Base-by-base conservation (phyloP, 1,284 basidiomycete genomes). In the Volvariella surrecta region DNA sequence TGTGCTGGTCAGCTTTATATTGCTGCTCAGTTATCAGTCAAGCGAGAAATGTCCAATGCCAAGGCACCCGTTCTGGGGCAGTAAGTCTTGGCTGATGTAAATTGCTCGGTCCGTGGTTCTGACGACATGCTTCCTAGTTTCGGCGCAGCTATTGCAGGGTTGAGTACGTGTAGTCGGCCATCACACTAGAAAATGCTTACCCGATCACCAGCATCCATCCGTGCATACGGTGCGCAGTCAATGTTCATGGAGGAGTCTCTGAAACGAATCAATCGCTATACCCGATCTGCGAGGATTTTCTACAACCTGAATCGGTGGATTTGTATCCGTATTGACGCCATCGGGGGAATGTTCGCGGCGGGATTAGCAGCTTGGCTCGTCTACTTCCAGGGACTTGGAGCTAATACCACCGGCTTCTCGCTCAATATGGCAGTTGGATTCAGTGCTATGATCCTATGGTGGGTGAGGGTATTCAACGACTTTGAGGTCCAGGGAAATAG, bases 11-110 rank as follows among this genome's bases (percentile, higher is more conserved):
- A 59, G 41, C 55, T 76, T 39, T 77, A 76, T 50, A 83, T 86
- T 52, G 74, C 75, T 50, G 76, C 79, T 15, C 85, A 89, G 57
- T 61, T 88, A 16, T 74, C 78, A 2, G 78, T 86, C 38, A 89
- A 87, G 54, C 70, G 79, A n/a, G 77, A 84, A 55, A 79, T 79
- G 79, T 77, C 73, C 37, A 82, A 81, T 57, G 72, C 76, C 6
- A 71, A 68, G 48, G 68, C 76, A 2, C 82, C 82, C 0, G 71
- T 87, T 9, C 67, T 83, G 44, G 76, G 75, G 32, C 78, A 82
- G 63, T 64, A 50, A 35, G 61, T 54, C 17, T 9, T 6, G 15
- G 15, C 45, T 7, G 18, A 24, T 45, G 34, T 19, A 37, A 7
- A 30, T 42, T 3, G 15, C 6, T 37, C 1, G 18, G 11, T n/a